Percentiles rank a stretch among this genome's conserved stretches.
Evolutionary conservation across 2,329 filamentous ascomycete species (phyloP).

Genomic region (Xylaria sp.): DNA sequence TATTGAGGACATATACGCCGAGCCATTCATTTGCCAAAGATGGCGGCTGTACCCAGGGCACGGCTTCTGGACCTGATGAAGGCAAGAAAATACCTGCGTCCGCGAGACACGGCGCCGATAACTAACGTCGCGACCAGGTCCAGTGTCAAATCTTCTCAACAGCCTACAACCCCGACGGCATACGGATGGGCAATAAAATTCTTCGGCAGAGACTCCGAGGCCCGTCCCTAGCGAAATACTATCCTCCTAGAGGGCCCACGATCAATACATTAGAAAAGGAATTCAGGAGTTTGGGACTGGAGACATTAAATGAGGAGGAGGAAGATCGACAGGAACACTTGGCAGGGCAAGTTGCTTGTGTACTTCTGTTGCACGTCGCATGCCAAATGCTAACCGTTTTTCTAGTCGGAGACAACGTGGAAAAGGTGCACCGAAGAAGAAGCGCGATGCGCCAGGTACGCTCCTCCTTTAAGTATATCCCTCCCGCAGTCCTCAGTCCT

Average conservation of each 20-base stretch:
- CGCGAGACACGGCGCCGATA: constrained; percentile 13
- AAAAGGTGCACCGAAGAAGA: constrained; percentile 91
- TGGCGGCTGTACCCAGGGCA: constrained; percentile 71
- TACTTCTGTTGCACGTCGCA: constrained; percentile 1
- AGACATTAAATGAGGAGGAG: constrained; percentile 79
- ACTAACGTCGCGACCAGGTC: constrained; percentile 62
- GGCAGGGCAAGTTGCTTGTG: constrained; percentile 63
- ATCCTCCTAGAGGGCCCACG: constrained; percentile 74
- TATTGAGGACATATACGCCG: constrained; percentile 21
- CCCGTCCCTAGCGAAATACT: constrained; percentile 86
- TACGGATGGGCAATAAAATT: constrained; percentile 90
- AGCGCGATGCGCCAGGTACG: constrained; percentile 63
- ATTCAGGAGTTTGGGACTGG: constrained; percentile 74
- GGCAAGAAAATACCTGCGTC: constrained; percentile 59
- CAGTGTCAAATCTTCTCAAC: constrained; percentile 94
- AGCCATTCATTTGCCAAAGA: constrained; percentile 50
- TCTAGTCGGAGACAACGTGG: constrained; percentile 78
- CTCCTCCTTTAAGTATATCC: neutral
- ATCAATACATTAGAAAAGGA: constrained; percentile 78
- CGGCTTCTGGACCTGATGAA: constrained; percentile 80
- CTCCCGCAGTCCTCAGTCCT: neutral
- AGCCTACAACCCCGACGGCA: constrained; percentile 85
- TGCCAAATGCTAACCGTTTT: constrained; percentile 47
- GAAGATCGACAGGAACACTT: constrained; percentile 83
- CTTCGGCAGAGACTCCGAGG: constrained; percentile 88